Evolutionary conservation across 495 filamentous ascomycete genomes (phyloP).

Genomic region (Hypoxylon lienhwacheense): DNA sequence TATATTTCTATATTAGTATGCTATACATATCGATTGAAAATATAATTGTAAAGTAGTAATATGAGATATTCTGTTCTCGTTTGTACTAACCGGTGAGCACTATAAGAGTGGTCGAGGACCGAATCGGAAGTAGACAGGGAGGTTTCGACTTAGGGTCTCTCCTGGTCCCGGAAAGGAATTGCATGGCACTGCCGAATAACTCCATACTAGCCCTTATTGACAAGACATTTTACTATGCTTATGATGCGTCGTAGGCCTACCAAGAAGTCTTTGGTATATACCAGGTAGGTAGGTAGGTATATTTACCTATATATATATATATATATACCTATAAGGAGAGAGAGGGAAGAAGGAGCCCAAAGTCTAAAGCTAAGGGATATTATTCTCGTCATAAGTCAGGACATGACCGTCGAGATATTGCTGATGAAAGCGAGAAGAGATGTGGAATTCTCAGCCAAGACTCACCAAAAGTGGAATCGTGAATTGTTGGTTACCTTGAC

Average conservation of each 20-base stretch:
- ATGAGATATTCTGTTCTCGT: constrained; percentile 2
- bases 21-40: constrained; percentile 1
- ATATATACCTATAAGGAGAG: neutral
- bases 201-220: constrained; percentile 19
- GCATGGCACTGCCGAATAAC: constrained; percentile 27
- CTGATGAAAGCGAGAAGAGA: too few species aligned
- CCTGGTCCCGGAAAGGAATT: constrained; percentile 40
- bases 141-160: constrained; percentile 53
- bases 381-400: too few species aligned
- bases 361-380: too few species aligned
- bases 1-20: constrained; percentile 17
- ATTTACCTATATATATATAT: neutral
- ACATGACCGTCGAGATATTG: too few species aligned
- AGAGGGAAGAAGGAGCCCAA: too few species aligned
- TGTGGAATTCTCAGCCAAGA: neutral
- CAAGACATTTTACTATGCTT: too few species aligned
- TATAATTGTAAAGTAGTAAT: neutral
- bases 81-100: constrained; percentile 39
- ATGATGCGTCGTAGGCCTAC: neutral
- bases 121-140: constrained; percentile 58
- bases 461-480: too few species aligned
- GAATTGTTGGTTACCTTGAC: neutral
- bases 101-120: constrained; percentile 52
- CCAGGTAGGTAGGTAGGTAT: neutral
- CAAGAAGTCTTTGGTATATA: neutral